Base-by-base conservation (phyloP, 371 early-diverging fungal species). In the Syncephalastrum racemosum region DNA sequence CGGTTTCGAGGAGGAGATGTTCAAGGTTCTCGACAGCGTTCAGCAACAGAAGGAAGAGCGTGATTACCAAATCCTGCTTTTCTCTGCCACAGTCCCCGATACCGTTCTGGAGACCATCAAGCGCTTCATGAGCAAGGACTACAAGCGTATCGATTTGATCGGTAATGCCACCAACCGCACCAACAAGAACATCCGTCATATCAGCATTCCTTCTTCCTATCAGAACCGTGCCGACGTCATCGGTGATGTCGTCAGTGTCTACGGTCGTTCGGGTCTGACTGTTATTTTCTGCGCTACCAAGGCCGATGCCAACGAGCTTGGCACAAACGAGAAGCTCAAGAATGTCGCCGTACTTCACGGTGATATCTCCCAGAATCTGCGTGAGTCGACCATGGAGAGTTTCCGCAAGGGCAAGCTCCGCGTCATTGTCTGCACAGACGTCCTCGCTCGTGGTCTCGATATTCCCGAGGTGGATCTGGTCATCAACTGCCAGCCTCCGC, bases 391-490 rank as follows among this genome's bases (percentile, higher is more conserved):
- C 10, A 81, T 98, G 73, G 83, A 92, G 55, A 90, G 89, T 45
- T 96, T 97, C 80, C 85, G 93, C 62, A 87, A 90, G 64, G 92
- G 92, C 58, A 88, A 87, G 53, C 86, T 90, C 73, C 85, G 77
- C 50, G 89, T 94, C 64, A 88, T 96, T 64, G 83, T 94, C 36
- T 90, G 92, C 71, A 97, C 97, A 4, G 96, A 97, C 72, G 97
- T 99, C 5, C 87, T 92, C 27, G 95, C 97, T 15, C 90, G 99
- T 78, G 99, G 99, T 66, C 83, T 99, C 45, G 99, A 99, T 82
- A 98, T 99, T 65, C 95, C 96, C 40, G 88, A 93, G 73, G 96
- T 98, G 40, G 98, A 97, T 76, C 75, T 96, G 42, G 96, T 99
- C 46, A 93, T 99, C 82, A 96, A 99, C 81, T 92, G 90, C 64